A percentile compares a stretch with the other conserved stretches of the same genome.
Evolutionary conservation across 768 basidiomycete genomes (phyloP).

Genomic region (Termitomyces sp.): DNA sequence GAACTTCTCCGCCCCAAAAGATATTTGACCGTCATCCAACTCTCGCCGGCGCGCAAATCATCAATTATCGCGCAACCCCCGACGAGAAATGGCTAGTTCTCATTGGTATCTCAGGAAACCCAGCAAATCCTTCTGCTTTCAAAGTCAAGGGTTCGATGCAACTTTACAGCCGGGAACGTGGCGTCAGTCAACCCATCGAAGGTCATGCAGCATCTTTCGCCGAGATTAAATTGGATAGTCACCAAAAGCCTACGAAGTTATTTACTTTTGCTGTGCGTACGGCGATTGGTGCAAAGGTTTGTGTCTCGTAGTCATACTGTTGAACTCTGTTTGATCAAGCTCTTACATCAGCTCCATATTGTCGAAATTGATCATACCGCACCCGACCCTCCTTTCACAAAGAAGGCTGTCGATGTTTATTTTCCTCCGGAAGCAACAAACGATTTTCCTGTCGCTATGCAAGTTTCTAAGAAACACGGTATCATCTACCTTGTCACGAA

Average conservation of each 20-base stretch:
- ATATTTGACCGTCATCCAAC: constrained; percentile 95
- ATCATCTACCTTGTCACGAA: constrained; percentile 98
- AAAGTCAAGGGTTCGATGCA: constrained; percentile 99
- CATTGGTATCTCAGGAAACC: constrained; percentile 89
- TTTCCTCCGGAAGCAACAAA: constrained; percentile 98
- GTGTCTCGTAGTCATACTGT: not conserved
- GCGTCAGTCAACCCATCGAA: constrained; percentile 96
- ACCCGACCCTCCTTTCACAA: constrained; percentile 87
- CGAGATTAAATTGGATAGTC: constrained; percentile 85
- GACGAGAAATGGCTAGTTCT: constrained; percentile 99
- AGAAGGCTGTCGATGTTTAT: constrained; percentile 98
- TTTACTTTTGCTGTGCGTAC: constrained; percentile 96
- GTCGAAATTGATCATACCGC: constrained; percentile 97
- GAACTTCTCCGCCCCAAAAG: constrained; percentile 80
- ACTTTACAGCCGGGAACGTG: constrained; percentile 87
- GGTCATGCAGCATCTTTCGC: constrained; percentile 98
- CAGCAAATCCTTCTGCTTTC: constrained; percentile 92
- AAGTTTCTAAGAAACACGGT: constrained; percentile 95
- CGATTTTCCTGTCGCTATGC: constrained; percentile 99
- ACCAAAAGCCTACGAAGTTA: constrained; percentile 79
- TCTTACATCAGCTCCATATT: constrained; percentile 73
- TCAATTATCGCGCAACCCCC: constrained; percentile 90
- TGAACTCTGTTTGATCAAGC: constrained; percentile 1
- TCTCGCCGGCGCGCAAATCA: constrained; percentile 93
- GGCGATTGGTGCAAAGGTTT: constrained; percentile 95